Evolutionary conservation across 2,329 filamentous ascomycete species (phyloP).

Genomic region (Hypomyces rosellus): DNA sequence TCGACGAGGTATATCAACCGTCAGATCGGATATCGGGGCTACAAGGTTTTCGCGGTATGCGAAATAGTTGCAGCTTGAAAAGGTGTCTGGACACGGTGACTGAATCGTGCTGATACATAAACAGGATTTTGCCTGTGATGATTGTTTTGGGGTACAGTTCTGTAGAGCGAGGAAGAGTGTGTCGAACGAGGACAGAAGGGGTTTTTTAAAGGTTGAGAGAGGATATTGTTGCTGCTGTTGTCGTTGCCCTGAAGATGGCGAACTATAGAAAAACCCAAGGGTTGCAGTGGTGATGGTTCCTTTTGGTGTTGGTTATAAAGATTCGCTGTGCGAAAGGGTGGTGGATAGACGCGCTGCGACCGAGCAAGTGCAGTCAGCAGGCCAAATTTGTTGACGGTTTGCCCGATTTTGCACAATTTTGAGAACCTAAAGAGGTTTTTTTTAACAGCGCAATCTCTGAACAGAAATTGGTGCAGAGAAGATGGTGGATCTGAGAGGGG

Average conservation of each 20-base stretch:
- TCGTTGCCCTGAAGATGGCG: not conserved
- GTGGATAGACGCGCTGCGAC: slow-evolving; percentile 15
- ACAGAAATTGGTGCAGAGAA: slow-evolving; percentile 1
- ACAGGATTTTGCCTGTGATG: slow-evolving; percentile 47
- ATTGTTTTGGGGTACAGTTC: slow-evolving; percentile 25
- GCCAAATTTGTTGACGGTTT: slow-evolving; percentile 1
- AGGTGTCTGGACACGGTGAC: slow-evolving; percentile 91
- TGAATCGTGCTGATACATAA: slow-evolving; percentile 97
- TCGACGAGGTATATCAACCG: slow-evolving; percentile 61
- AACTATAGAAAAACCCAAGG: not conserved
- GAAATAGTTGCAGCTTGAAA: slow-evolving; percentile 95
- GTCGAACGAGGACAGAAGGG: slow-evolving; percentile 1
- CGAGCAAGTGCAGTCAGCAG: slow-evolving; percentile 10
- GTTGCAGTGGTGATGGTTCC: not conserved
- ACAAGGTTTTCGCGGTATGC: slow-evolving; percentile 91
- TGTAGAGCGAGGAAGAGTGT: not conserved
- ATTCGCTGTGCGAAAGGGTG: not conserved
- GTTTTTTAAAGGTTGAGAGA: no score
- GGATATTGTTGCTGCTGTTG: no score
- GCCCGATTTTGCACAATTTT: not conserved
- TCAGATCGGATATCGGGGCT: slow-evolving; percentile 83
- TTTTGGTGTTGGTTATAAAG: not conserved
- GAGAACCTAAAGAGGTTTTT: slow-evolving; percentile 17
- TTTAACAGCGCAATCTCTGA: slow-evolving; percentile 7
- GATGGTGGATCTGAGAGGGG: slow-evolving; percentile 3